Percentiles rank a stretch among this genome's conserved stretches.
Evolutionary conservation across 257 asterid genomes (phyloP).

Genomic region (Osmanthus fragrans): DNA sequence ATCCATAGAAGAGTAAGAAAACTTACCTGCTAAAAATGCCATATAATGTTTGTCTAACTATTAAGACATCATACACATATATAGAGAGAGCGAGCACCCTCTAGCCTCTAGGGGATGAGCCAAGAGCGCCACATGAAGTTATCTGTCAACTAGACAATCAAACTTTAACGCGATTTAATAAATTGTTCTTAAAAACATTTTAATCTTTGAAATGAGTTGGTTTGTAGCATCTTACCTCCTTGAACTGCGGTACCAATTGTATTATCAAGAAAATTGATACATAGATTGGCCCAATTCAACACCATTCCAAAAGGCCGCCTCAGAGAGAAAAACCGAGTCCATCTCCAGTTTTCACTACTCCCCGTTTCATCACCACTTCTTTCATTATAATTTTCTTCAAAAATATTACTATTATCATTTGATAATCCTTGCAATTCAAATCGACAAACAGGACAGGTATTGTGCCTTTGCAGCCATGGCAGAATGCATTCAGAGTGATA

Average conservation of each 20-base stretch:
- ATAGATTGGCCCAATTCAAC: slow-evolving; percentile 43
- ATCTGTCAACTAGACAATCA: slow-evolving; percentile 28
- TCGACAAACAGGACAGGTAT: slow-evolving; percentile 89
- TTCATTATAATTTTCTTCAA: slow-evolving; percentile 25
- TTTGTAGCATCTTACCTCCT: slow-evolving; percentile 36
- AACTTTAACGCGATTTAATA: neutral
- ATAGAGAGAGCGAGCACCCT: neutral
- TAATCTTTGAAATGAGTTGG: neutral
- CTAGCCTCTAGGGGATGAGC: slow-evolving; percentile 32
- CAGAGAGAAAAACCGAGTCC: slow-evolving; percentile 48
- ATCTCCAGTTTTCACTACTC: slow-evolving; percentile 38
- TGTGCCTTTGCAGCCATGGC: slow-evolving; percentile 75
- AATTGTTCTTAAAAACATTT: neutral
- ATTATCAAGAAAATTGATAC: slow-evolving; percentile 42
- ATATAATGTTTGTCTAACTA: neutral
- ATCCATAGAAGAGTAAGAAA: neutral
- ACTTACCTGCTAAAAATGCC: neutral
- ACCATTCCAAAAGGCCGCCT: slow-evolving; percentile 73
- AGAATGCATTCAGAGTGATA: slow-evolving; percentile 73
- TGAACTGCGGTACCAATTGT: slow-evolving; percentile 25
- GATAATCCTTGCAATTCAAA: slow-evolving; percentile 45
- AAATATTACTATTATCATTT: slow-evolving; percentile 1
- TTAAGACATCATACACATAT: neutral
- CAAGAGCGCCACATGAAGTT: slow-evolving; percentile 44
- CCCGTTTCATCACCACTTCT: slow-evolving; percentile 31